Evolutionary conservation across 1,139 yeast genomes (phyloP).

Genomic region (Hanseniaspora gamundiae): DNA sequence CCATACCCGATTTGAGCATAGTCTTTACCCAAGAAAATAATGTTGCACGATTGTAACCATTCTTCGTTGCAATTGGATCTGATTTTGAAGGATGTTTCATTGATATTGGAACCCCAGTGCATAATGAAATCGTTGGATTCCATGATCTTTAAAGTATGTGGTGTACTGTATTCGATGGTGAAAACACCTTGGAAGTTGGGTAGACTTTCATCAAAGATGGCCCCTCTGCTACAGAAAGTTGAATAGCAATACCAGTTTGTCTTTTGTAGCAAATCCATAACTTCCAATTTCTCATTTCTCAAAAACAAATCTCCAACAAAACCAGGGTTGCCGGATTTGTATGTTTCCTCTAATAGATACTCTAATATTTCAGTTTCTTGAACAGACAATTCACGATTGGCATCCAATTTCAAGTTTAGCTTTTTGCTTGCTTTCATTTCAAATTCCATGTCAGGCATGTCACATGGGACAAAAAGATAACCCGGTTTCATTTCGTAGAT

Average conservation of each 20-base stretch:
- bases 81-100: slow-evolving; percentile 31
- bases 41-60: slow-evolving; percentile 16
- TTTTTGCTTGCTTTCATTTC: slow-evolving; percentile 36
- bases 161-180: slow-evolving; percentile 36
- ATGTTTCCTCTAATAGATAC: slow-evolving; percentile 34
- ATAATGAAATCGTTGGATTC: slow-evolving; percentile 37
- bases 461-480: slow-evolving; percentile 63
- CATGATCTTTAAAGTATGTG: slow-evolving; percentile 27
- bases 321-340: slow-evolving; percentile 39
- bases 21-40: slow-evolving; percentile 16
- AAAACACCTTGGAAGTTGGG: slow-evolving; percentile 53
- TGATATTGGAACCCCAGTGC: slow-evolving; percentile 38
- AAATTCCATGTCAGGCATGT: slow-evolving; percentile 56
- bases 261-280: slow-evolving; percentile 35
- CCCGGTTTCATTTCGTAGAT: slow-evolving; percentile 61
- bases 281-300: slow-evolving; percentile 37
- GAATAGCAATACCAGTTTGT: slow-evolving; percentile 34
- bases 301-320: slow-evolving; percentile 56
- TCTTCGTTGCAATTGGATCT: slow-evolving; percentile 26
- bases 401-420: slow-evolving; percentile 18
- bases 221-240: slow-evolving; percentile 40
- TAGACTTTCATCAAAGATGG: slow-evolving; percentile 47
- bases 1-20: slow-evolving; percentile 27
- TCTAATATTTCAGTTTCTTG: slow-evolving; percentile 30
- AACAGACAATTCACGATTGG: slow-evolving; percentile 22